These are phyloP conservation scores for Boletellus deceptivus DNA, from an alignment of 1,284 basidiomycete species.

Conservation along the genomic window DNA sequence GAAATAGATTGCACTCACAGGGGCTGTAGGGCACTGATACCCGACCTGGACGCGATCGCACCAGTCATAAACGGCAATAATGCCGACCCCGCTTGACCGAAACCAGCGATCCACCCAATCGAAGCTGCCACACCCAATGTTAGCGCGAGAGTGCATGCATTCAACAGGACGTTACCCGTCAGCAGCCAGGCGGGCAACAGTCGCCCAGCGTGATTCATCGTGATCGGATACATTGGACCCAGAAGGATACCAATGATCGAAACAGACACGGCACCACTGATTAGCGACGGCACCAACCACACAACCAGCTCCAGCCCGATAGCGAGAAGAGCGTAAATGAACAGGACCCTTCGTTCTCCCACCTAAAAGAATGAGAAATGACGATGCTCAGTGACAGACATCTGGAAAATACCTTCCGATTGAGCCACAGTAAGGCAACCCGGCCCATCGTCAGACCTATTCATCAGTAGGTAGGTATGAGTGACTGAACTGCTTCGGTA, in stretches of 20 bases:
- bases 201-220: slow-evolving; percentile 46
- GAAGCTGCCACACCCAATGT: slow-evolving; percentile 15
- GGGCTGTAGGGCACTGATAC: slow-evolving; percentile 54
- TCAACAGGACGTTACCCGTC: slow-evolving; percentile 32
- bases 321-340: slow-evolving; percentile 34
- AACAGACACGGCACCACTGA: slow-evolving; percentile 51
- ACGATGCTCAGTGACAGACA: too few relatives aligned
- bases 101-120: slow-evolving; percentile 55
- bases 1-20: slow-evolving; percentile 39
- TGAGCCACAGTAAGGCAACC: slow-evolving; percentile 30
- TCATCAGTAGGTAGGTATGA: neutral
- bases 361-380: slow-evolving; percentile 15
- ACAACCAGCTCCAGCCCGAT: slow-evolving; percentile 54
- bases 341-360: slow-evolving; percentile 31
- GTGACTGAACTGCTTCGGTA: neutral
- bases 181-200: slow-evolving; percentile 51
- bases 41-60: slow-evolving; percentile 46
- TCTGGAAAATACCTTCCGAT: slow-evolving; percentile 20
- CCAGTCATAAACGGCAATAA: slow-evolving; percentile 56
- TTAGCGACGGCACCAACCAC: slow-evolving; percentile 53
- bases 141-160: too few relatives aligned
- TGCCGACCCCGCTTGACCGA: slow-evolving; percentile 53
- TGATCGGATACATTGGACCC: slow-evolving; percentile 54
- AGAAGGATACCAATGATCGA: slow-evolving; percentile 52
- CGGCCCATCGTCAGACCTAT: slow-evolving; percentile 31